Conservation (phyloP, 1,139 yeast genomes). For the Candida freyschussii region DNA sequence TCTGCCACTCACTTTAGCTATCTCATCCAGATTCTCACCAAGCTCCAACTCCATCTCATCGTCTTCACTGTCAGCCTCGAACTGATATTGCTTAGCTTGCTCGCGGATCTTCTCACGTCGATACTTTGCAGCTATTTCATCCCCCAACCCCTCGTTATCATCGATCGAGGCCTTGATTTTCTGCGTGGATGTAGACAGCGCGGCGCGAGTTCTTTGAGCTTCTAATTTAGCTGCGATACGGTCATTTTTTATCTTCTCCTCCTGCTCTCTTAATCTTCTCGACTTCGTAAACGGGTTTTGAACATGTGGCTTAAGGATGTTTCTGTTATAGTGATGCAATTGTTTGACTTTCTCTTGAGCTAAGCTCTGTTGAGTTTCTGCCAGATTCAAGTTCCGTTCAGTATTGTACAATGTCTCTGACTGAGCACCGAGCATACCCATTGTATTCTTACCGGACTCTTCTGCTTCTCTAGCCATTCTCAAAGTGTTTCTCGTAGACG, state of each 20-base stretch:
- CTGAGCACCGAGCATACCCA: conserved; percentile 91
- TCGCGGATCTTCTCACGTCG: conserved; percentile 34
- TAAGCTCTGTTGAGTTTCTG: conserved; percentile 75
- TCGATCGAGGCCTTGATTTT: conserved; percentile 39
- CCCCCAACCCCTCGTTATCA: conserved; percentile 28
- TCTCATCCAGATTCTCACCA: conserved; percentile 48
- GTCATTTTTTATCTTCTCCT: conserved; percentile 62
- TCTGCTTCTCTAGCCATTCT: conserved; percentile 91
- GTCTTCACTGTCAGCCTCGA: conserved; percentile 58
- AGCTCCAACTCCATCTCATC: conserved; percentile 57
- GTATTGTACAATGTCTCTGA: conserved; percentile 78
- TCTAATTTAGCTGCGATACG: conserved; percentile 53
- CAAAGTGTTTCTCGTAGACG: conserved; percentile 80
- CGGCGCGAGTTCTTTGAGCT: conserved; percentile 39
- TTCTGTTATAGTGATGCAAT: conserved; percentile 72
- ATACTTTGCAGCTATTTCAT: conserved; percentile 30
- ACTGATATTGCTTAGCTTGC: conserved; percentile 42
- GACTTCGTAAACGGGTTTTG: conserved; percentile 85
- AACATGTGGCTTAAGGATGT: conserved; percentile 77
- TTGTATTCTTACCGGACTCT: conserved; percentile 80
- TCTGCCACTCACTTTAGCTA: conserved; percentile 43
- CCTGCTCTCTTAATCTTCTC: conserved; percentile 69
- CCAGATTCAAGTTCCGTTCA: conserved; percentile 70
- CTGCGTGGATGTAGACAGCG: conserved; percentile 42
- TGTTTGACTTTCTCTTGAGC: conserved; percentile 85